A percentile compares a stretch with the other conserved stretches of the same genome.
Conservation (phyloP, 2,329 filamentous ascomycete species). For the Alternaria sp. region DNA sequence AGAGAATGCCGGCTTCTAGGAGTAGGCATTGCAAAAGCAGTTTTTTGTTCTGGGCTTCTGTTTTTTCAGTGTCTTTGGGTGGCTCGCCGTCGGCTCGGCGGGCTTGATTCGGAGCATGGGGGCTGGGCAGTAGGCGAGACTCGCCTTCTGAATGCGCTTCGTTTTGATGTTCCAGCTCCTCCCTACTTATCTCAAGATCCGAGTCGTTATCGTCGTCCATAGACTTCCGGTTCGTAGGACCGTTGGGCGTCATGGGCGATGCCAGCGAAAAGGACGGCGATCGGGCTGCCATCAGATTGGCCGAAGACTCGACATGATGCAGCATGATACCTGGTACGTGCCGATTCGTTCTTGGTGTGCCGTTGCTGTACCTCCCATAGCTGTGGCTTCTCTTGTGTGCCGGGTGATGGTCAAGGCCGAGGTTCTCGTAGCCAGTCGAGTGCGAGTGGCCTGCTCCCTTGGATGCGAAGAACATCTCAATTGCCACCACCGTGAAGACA, state of each 20-base stretch:
- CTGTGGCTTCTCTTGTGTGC: conserved; percentile 46
- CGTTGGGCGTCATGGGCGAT: conserved; percentile 34
- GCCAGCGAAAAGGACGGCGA: conserved; percentile 43
- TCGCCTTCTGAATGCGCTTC: conserved; percentile 41
- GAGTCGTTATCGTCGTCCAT: conserved; percentile 36
- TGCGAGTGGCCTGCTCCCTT: conserved; percentile 69
- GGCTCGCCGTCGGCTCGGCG: conserved; percentile 22
- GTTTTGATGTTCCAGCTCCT: conserved; percentile 46
- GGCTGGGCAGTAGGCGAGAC: conserved; percentile 43
- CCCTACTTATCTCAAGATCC: conserved; percentile 47
- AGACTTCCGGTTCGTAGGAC: conserved; percentile 15
- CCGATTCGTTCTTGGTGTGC: conserved; percentile 29
- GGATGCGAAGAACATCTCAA: conserved; percentile 90
- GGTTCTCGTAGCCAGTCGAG: conserved; percentile 60
- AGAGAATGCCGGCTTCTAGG: conserved; percentile 79
- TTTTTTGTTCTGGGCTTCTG: conserved; percentile 63
- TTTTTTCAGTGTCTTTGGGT: conserved; percentile 37
- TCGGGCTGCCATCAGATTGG: conserved; percentile 45
- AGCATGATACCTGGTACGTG: conserved; percentile 44
- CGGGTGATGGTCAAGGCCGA: conserved; percentile 39
- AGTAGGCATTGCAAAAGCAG: conserved; percentile 77
- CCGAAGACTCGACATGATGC: conserved; percentile 44
- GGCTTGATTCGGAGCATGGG: conserved; percentile 31
- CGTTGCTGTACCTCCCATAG: conserved; percentile 42
- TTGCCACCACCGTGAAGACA: conserved; percentile 72